Conservation (phyloP, 2,329 filamentous ascomycete genomes). For the Colletotrichum sp. region DNA sequence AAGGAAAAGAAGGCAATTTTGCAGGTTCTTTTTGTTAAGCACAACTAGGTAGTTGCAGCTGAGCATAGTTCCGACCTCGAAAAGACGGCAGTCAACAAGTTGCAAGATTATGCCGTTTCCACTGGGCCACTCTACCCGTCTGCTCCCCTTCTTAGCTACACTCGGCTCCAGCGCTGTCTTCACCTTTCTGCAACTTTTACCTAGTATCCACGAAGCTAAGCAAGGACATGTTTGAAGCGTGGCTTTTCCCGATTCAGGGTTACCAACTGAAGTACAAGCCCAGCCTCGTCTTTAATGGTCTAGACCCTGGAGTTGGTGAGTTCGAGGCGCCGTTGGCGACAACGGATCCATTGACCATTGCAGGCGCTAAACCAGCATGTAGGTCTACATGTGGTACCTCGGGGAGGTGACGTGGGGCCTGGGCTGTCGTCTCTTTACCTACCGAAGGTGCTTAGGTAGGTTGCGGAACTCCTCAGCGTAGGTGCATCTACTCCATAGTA, state of each 20-base stretch:
- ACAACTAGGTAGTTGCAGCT: background rate
- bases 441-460: background rate
- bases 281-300: background rate
- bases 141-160: background rate
- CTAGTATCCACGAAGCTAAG: background rate
- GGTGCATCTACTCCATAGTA: background rate
- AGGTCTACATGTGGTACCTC: background rate
- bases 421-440: background rate
- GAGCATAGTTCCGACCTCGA: background rate
- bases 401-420: background rate
- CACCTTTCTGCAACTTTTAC: background rate
- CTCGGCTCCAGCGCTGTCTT: background rate
- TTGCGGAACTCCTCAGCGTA: background rate
- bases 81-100: background rate
- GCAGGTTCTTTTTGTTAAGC: too few species aligned
- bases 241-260: background rate
- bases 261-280: background rate
- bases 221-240: background rate
- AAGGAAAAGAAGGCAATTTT: background rate
- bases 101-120: background rate
- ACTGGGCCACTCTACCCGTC: background rate
- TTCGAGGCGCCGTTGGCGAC: background rate
- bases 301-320: background rate
- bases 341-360: background rate
- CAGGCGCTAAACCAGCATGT: background rate